Evolutionary conservation across 306 rosid species (phyloP).

Genomic region (Amphicarpaea edgeworthii): DNA sequence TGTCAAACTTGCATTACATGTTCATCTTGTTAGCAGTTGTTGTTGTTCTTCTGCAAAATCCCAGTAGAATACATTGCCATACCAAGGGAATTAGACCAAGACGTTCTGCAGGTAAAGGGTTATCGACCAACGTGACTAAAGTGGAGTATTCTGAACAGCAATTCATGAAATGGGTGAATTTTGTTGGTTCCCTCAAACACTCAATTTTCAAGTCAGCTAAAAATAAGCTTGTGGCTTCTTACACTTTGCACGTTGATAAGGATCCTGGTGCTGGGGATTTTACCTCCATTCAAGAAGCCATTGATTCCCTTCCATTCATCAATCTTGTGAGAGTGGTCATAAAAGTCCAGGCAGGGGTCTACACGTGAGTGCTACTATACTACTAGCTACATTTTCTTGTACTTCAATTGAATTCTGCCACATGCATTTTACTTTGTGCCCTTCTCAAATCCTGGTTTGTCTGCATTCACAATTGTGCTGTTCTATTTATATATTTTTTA

Average conservation of each 20-base stretch:
- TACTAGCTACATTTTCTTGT: not conserved
- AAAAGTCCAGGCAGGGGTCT: constrained; percentile 94
- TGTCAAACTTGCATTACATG: constrained; percentile 56
- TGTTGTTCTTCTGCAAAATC: constrained; percentile 56
- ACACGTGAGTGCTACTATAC: constrained; percentile 73
- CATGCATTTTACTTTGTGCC: not conserved
- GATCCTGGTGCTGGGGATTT: constrained; percentile 69
- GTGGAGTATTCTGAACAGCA: constrained; percentile 71
- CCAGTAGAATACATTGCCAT: constrained; percentile 56
- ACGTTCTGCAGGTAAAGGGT: constrained; percentile 45
- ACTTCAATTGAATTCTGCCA: constrained; percentile 8
- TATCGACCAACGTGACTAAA: constrained; percentile 52
- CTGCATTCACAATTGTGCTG: constrained; percentile 19
- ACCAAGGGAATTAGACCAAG: constrained; percentile 63
- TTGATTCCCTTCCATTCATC: constrained; percentile 83
- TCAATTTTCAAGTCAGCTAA: constrained; percentile 73
- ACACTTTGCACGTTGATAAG: constrained; percentile 73
- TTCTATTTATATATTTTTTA: not conserved
- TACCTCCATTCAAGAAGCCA: constrained; percentile 80
- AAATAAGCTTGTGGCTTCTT: constrained; percentile 86
- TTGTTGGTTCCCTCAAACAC: constrained; percentile 83
- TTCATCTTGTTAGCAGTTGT: constrained; percentile 45
- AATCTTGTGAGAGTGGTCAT: constrained; percentile 91
- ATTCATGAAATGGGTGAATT: constrained; percentile 88
- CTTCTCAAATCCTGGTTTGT: constrained; percentile 30